Percentiles rank a stretch among this genome's conserved stretches.
phyloP scores from a whole-genome alignment of 2,329 filamentous ascomycete genomes.

The Alternaria sp. region DNA sequence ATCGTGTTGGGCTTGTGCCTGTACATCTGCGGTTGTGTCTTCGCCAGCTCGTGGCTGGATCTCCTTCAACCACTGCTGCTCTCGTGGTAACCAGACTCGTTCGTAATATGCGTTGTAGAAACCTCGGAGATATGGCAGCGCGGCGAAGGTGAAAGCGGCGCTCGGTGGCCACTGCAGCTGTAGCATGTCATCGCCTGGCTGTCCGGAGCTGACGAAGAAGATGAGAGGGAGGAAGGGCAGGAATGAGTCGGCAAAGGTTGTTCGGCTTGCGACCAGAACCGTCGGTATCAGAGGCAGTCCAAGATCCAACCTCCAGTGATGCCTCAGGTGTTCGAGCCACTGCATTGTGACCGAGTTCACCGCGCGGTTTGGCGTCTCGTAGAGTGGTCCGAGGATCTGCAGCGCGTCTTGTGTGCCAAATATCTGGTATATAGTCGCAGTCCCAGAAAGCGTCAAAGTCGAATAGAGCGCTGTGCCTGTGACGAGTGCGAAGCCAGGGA shows the following conservation, averaged over 20 bases:
- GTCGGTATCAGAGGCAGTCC: conserved; percentile 74
- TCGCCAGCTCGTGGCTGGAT: conserved; percentile 65
- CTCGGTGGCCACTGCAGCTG: conserved; percentile 73
- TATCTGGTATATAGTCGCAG: conserved; percentile 70
- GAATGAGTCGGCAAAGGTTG: conserved; percentile 69
- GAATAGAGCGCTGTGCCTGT: conserved; percentile 57
- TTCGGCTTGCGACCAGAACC: conserved; percentile 72
- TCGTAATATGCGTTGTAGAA: conserved; percentile 72
- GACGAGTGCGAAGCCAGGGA: conserved; percentile 70
- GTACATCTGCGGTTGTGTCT: conserved; percentile 26
- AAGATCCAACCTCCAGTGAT: conserved; percentile 63
- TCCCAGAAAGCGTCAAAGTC: conserved; percentile 65
- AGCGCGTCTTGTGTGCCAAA: conserved; percentile 71
- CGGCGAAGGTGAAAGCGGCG: conserved; percentile 70
- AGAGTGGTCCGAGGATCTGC: conserved; percentile 60
- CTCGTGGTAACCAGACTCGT: conserved; percentile 64
- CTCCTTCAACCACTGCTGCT: conserved; percentile 69
- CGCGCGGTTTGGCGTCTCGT: conserved; percentile 45
- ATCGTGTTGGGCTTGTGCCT: conserved; percentile 28
- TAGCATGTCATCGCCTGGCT: conserved; percentile 53
- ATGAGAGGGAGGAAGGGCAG: conserved; percentile 70
- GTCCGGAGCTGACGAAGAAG: conserved; percentile 66
- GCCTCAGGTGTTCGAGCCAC: conserved; percentile 39
- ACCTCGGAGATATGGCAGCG: conserved; percentile 71
- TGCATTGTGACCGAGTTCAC: conserved; percentile 44